These are phyloP conservation scores for Cytospora chrysosperma DNA, from an alignment of 2,329 filamentous ascomycete genomes.

Conservation along the genomic window DNA sequence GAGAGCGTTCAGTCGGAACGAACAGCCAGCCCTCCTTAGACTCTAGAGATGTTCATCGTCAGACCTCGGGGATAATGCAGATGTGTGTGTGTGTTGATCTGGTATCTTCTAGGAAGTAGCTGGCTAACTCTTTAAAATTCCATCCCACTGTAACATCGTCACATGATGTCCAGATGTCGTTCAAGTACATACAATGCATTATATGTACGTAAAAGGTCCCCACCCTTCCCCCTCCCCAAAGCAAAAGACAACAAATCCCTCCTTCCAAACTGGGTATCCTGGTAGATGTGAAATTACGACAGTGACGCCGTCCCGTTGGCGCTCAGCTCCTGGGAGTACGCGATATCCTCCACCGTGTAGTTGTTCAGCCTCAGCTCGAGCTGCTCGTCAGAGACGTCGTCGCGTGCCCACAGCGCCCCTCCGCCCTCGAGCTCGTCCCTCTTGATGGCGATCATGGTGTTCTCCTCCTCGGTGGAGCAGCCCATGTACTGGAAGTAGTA, in stretches of 20 bases:
- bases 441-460: slow-evolving; percentile 29
- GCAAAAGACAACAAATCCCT: no score
- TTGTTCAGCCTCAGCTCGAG: slow-evolving; percentile 39
- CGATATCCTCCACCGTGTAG: slow-evolving; percentile 27
- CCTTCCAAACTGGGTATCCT: background rate
- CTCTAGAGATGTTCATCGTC: no score
- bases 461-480: slow-evolving; percentile 37
- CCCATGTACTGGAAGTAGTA: slow-evolving; percentile 48
- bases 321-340: slow-evolving; percentile 11
- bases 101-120: background rate
- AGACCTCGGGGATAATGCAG: no score
- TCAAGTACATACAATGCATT: background rate
- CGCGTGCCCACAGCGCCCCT: slow-evolving; percentile 8
- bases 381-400: slow-evolving; percentile 36
- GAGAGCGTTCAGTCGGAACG: no score
- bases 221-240: background rate
- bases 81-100: no score
- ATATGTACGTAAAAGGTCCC: background rate
- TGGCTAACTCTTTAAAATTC: background rate
- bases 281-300: background rate
- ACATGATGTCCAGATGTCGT: no score
- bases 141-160: background rate
- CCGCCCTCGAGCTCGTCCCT: background rate
- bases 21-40: no score
- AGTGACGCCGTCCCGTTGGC: background rate